Evolutionary conservation across 108 stramenopile genomes (phyloP).

Genomic region (Nitzschia sp.): DNA sequence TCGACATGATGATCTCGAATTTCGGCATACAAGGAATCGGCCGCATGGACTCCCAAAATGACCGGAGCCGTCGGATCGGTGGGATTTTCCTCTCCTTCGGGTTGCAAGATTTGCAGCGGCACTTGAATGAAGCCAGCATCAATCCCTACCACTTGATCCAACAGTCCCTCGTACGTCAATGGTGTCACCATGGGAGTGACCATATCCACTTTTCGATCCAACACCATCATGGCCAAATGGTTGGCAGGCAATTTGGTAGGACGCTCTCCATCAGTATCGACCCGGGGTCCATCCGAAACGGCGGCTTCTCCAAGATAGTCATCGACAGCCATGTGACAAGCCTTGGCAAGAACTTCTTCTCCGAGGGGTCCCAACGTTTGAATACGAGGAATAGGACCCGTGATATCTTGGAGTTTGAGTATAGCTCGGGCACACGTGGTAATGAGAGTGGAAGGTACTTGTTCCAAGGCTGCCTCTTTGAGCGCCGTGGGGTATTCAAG

Average conservation of each 20-base stretch:
- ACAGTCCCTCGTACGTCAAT: conserved; percentile 93
- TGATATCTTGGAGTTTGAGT: conserved; percentile 73
- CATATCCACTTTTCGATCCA: conserved; percentile 90
- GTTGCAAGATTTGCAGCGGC: neutral
- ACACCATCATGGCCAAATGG: conserved; percentile 72
- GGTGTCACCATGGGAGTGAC: conserved; percentile 94
- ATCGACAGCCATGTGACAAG: conserved; percentile 64
- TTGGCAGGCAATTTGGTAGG: neutral
- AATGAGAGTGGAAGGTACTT: conserved; percentile 58
- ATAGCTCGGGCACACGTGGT: conserved; percentile 66
- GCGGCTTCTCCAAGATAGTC: conserved; percentile 36
- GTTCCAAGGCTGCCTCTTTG: conserved; percentile 52
- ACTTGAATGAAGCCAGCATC: conserved; percentile 50
- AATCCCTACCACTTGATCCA: conserved; percentile 92
- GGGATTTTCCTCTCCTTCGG: neutral
- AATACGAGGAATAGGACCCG: conserved; percentile 67
- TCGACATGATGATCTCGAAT: conserved; percentile 94
- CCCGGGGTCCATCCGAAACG: neutral
- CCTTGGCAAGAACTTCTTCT: conserved; percentile 69
- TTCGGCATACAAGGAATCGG: conserved; percentile 88
- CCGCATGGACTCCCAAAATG: conserved; percentile 76
- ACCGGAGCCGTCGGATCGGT: conserved; percentile 28
- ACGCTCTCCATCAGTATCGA: neutral
- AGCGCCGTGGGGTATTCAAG: conserved; percentile 45
- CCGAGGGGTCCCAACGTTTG: conserved; percentile 69